Evolutionary conservation across 2,329 filamentous ascomycete species (phyloP), one percentile per base, ranked within the genome.

Genomic region (Paecilomyces niveus): DNA sequence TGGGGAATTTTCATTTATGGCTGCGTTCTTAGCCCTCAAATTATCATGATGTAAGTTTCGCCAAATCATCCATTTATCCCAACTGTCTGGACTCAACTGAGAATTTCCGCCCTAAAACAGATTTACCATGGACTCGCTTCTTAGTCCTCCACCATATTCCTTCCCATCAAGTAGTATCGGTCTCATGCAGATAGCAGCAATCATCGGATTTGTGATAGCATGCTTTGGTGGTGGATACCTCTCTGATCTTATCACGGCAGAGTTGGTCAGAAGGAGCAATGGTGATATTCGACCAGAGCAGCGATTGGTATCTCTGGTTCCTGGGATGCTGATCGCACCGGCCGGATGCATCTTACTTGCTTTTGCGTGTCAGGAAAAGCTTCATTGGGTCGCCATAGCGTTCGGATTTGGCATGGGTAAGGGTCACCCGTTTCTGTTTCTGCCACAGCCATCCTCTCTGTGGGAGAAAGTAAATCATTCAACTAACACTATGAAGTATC

Each of bases 141-240:
- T 26, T 26, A 26, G 24, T 26, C 24, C 35, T 29, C 35, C 54
- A 49, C 54, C 54, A 21, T 56, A 49, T 39, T 22, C 50, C 33
- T 49, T 56, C 54, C 9, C 32, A 11, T 49, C n/a, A 13, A 39
- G 29, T 10, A 49, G 50, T 21, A 49, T 56, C 32, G 54, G 54
- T 49, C 31, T 56, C n/a, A 50, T 56, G 54, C 54, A 56, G 35
- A 26, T 56, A 21, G 54, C 54, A 18, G 54, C 54, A 10, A 56
- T 56, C 22, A 13, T 56, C 35, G 54, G 54, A 35, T 56, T 56
- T 18, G 18, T 56, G 26, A 29, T 56, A n/a, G 54, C 54, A 21
- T 56, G 33, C n/a, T 51, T 21, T 32, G 54, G 54, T 22, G 54
- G 54, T n/a, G 54, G 54, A 4, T 49, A 49, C 6, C 35, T 56